Percentiles rank a stretch among this genome's conserved stretches.
These are phyloP conservation scores for Aspergillus leporis DNA, from an alignment of 495 filamentous ascomycete genomes.

Conservation along the genomic window DNA sequence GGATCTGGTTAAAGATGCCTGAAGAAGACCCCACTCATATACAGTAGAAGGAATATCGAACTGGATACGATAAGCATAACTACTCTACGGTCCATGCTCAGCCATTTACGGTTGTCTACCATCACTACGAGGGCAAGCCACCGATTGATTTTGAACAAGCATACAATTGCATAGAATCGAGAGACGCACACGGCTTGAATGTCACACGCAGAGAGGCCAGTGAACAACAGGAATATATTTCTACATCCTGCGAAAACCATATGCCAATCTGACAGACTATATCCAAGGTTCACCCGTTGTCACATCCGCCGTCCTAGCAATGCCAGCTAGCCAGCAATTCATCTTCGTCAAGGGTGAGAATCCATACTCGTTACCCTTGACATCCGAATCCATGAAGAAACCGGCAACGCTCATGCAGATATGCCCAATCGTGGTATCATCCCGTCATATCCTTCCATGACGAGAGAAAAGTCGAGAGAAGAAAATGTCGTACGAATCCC, in stretches of 20 bases:
- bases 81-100: not conserved
- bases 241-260: not conserved
- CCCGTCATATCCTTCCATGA: constrained; percentile 11
- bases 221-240: not conserved
- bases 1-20: not conserved
- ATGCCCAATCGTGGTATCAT: constrained; percentile 24
- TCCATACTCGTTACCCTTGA: constrained; percentile 11
- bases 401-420: constrained; percentile 23
- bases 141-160: constrained; percentile 4
- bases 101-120: not conserved
- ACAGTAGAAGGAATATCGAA: not conserved
- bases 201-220: not conserved
- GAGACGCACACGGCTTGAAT: constrained; percentile 5
- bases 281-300: constrained; percentile 6
- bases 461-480: not conserved
- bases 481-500: constrained; percentile 3
- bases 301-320: constrained; percentile 17
- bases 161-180: constrained; percentile 15
- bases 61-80: not conserved
- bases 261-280: not conserved
- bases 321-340: constrained; percentile 15
- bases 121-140: constrained; percentile 2
- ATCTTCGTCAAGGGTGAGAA: constrained; percentile 17
- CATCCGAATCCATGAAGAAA: constrained; percentile 18
- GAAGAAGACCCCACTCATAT: not conserved